Conservation (phyloP, 2,329 filamentous ascomycete species). For the Neopestalotiopsis rosae region DNA sequence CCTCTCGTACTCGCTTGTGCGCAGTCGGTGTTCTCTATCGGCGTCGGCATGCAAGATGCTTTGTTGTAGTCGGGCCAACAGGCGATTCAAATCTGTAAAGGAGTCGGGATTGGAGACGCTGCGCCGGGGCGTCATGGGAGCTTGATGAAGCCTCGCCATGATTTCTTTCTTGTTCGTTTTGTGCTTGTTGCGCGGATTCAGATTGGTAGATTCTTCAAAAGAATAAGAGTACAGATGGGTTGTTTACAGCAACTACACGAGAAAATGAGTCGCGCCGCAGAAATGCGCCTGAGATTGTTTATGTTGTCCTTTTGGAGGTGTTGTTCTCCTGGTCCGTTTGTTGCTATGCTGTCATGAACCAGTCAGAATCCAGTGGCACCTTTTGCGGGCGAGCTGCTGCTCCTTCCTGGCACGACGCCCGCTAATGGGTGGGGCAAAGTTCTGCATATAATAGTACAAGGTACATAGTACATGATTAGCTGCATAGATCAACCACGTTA, state of each 20-base stretch:
- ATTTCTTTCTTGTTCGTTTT: not conserved
- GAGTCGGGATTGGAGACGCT: slow-evolving; percentile 39
- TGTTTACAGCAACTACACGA: too few relatives aligned
- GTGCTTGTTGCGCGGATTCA: not conserved
- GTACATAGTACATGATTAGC: too few relatives aligned
- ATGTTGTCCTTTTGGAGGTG: not conserved
- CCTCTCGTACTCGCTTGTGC: slow-evolving; percentile 70
- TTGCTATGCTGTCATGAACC: slow-evolving; percentile 1
- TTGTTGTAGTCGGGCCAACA: slow-evolving; percentile 70
- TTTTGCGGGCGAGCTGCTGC: too few relatives aligned
- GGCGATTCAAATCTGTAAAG: slow-evolving; percentile 62
- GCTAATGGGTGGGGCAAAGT: too few relatives aligned
- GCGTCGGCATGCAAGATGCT: slow-evolving; percentile 67
- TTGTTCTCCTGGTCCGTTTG: not conserved
- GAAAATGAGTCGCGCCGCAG: not conserved
- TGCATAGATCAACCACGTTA: too few relatives aligned
- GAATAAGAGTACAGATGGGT: too few relatives aligned
- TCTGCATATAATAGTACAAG: too few relatives aligned
- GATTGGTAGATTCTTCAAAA: not conserved
- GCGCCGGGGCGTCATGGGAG: slow-evolving; percentile 32
- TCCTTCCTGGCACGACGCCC: too few relatives aligned
- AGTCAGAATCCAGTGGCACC: not conserved
- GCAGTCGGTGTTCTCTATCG: slow-evolving; percentile 62
- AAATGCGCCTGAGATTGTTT: not conserved
- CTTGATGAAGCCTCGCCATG: slow-evolving; percentile 39